These are phyloP conservation scores for Acanthamoeba sp. DNA, from an alignment of 208 protist genomes.

Conservation along the genomic window DNA sequence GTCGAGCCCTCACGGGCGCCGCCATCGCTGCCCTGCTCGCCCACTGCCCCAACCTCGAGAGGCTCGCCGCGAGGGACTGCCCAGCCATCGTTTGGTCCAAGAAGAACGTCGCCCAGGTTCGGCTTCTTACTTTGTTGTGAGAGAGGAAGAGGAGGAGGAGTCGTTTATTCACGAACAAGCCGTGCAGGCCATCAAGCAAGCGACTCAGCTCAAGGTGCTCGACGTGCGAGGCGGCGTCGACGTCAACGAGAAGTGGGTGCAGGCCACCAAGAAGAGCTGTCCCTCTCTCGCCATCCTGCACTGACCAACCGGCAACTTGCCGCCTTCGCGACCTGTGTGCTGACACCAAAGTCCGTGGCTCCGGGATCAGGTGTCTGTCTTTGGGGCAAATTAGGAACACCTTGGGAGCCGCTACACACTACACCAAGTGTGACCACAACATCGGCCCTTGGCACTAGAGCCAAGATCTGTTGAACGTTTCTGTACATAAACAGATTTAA, in stretches of 20 bases:
- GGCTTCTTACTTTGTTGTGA: not conserved
- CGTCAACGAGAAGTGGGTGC: conserved; percentile 12
- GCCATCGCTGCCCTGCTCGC: not conserved
- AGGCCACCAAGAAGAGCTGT: not conserved
- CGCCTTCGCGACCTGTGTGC: too few species aligned
- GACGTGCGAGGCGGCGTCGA: not conserved
- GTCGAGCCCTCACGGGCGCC: not conserved
- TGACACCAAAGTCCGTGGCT: too few species aligned
- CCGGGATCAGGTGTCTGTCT: too few species aligned
- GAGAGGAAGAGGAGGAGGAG: too few species aligned
- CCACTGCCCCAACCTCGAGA: not conserved
- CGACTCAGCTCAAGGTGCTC: not conserved
- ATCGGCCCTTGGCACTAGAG: too few species aligned
- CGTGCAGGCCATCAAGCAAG: not conserved
- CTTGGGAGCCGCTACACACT: too few species aligned
- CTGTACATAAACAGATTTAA: too few species aligned
- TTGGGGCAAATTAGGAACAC: too few species aligned
- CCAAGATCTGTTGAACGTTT: too few species aligned
- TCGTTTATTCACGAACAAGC: too few species aligned
- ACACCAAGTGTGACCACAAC: too few species aligned
- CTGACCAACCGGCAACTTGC: too few species aligned
- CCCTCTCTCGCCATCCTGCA: not conserved
- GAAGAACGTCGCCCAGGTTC: not conserved
- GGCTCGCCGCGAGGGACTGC: not conserved
- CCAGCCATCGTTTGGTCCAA: not conserved